Base-by-base conservation (phyloP, 1,139 yeast species). In the Entelexis sorbosivorans region DNA sequence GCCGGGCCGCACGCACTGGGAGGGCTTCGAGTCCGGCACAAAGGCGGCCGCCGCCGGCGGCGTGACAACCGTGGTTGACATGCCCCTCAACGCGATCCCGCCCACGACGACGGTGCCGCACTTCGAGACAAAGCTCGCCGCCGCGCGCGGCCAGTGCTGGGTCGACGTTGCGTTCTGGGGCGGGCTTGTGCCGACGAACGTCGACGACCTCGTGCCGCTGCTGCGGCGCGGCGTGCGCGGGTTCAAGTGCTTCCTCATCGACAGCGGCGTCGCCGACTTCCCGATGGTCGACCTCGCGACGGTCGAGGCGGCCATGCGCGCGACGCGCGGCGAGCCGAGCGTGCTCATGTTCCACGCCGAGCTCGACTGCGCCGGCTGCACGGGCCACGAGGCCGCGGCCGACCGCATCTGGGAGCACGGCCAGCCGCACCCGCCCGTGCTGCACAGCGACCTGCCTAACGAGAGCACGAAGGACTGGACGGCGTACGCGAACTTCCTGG, bases 131-230 rank as follows among this genome's bases (percentile, higher is more conserved):
- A 89, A 89, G 64, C 72, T 86, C 54, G 71, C 74, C 17, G 96
- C 96, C 1, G 93, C 96, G 1, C 68, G 72, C 56, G 82, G 79
- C 49, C 84, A 88, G 65, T 77, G 89, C 54, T 88, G 95, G 94
- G 93, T 85, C 35, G 96, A 89, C 63, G 88, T 85, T 13, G 96
- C 88, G 0, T 88, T 89, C 66, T 89, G 96, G 96, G 97, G 96
- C 50, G 97, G 96, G 0, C 70, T 88, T 57, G 76, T 89, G 36
- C 97, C 96, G 5, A 75, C 74, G 53, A 89, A 89, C 65, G 65
- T 59, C 19, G 69, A 74, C 13, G 80, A 85, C 58, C 72, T 88
- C 58, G 71, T 75, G 24, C 95, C 95, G 0, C 73, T 89, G 59
- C 80, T 87, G 54, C 68, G 78, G 52, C 81, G 85, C 62, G 96